Conservation (phyloP, 768 basidiomycete species). For the Macrolepiota albuminosa region DNA sequence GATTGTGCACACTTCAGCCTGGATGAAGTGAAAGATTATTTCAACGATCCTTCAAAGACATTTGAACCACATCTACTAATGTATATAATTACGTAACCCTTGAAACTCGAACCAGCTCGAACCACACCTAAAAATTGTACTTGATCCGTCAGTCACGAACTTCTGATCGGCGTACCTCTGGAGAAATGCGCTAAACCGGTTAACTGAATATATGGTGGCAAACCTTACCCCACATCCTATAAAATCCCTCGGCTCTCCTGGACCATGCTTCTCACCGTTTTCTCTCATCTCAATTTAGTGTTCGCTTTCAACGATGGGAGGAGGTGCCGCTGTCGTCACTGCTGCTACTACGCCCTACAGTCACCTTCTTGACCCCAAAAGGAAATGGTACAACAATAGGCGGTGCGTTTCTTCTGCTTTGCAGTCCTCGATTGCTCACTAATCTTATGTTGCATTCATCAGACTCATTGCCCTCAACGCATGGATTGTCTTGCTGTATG, state of each 20-base stretch:
- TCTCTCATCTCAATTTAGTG: constrained; percentile 20
- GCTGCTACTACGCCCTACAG: constrained; percentile 27
- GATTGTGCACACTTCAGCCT: background rate
- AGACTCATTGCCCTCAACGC: constrained; percentile 61
- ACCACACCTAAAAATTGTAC: constrained; percentile 1
- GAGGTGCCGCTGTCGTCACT: constrained; percentile 38
- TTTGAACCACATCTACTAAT: background rate
- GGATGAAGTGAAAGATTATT: background rate
- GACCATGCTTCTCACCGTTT: constrained; percentile 24
- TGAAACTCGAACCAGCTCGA: background rate
- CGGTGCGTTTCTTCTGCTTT: constrained; percentile 31
- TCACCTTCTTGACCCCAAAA: constrained; percentile 57
- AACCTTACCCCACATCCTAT: constrained; percentile 16
- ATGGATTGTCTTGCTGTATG: constrained; percentile 67
- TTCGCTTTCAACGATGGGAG: constrained; percentile 44
- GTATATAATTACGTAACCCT: background rate
- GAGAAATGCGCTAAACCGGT: constrained; percentile 31
- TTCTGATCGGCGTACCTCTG: constrained; percentile 34
- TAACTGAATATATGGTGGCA: constrained; percentile 24
- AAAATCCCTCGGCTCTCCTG: constrained; percentile 24
- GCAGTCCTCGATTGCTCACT: background rate
- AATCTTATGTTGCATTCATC: background rate
- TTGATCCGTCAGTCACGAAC: background rate
- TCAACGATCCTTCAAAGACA: background rate
- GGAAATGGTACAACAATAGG: constrained; percentile 76